A percentile compares a stretch with the other conserved stretches of the same genome.
Evolutionary conservation across 495 filamentous ascomycete genomes (phyloP).

Genomic region (Aspergillus affinis): DNA sequence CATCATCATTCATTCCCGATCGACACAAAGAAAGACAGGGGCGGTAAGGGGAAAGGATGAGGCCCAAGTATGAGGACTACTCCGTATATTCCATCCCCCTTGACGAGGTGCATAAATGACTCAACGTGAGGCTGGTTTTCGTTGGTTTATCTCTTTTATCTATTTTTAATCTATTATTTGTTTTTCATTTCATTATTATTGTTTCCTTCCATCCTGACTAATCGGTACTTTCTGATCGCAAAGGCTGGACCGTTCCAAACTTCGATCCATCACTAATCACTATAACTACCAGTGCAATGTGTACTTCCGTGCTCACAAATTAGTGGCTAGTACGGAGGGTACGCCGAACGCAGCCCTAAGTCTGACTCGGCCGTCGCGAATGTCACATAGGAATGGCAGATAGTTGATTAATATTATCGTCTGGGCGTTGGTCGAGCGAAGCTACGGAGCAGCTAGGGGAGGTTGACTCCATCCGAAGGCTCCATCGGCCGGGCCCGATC

Average conservation of each 20-base stretch:
- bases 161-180: background rate
- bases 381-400: too few relatives aligned
- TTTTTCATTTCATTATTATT: too few relatives aligned
- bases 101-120: background rate
- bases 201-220: too few relatives aligned
- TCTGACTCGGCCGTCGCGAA: too few relatives aligned
- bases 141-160: background rate
- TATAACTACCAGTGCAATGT: too few relatives aligned
- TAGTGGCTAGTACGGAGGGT: too few relatives aligned
- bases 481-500: conserved; percentile 22
- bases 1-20: too few relatives aligned
- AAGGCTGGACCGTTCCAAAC: background rate
- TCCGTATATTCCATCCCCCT: background rate
- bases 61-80: background rate
- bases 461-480: conserved; percentile 15
- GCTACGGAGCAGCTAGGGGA: conserved; percentile 3
- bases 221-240: too few relatives aligned
- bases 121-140: background rate
- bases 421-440: background rate
- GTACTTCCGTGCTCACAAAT: too few relatives aligned
- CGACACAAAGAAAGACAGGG: too few relatives aligned
- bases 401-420: background rate
- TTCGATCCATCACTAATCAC: background rate
- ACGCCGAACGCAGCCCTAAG: too few relatives aligned
- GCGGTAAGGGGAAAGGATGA: background rate